Evolutionary conservation across 306 rosid species (phyloP), one percentile per base, ranked within the genome.

Genomic region (Fagus crenata): DNA sequence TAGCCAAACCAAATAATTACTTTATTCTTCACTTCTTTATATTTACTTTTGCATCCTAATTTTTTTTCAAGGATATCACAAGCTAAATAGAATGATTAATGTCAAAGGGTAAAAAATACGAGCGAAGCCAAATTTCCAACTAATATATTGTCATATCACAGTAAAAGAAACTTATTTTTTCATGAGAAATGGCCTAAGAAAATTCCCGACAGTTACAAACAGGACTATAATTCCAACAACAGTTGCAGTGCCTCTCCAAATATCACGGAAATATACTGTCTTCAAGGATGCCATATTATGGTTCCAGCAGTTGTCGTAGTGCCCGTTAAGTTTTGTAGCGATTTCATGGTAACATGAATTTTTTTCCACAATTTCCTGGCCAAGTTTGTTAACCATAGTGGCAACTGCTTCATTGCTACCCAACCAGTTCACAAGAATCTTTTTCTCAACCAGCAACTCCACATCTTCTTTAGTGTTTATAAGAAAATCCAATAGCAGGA

Each of bases 161-260:
- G 49, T 42, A 42, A 42, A 42, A 13, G 51, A 43, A 43, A 43
- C 14, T 43, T 43, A 43, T 9, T 9, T 43, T 11, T 43, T 11
- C 7, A 43, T 7, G 51, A 43, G 12, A 43, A 43, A 43, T 2
- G 51, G 51, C 51, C 51, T 43, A 8, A 43, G 14, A 13, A 43
- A 43, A 49, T 64, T 78, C 76, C 81, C 80, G 1, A 81, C 71
- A 2, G 86, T 71, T 31, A 78, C 81, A 35, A 81, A 18, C 1
- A 86, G 67, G 13, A 90, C 77, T 14, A 75, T 39, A 71, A 86
- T 4, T 74, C 90, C 96, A 4, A 90, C 81, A 35, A 90, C 4
- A 18, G 96, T 90, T 37, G 92, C 84, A 63, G 89, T 88, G 2
- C 86, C 85, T 7, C 89, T 90, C 89, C 92, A 90, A 15, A 88